phyloP scores from a whole-genome alignment of 371 early-diverging fungal genomes.

The Mucor mucedo region DNA sequence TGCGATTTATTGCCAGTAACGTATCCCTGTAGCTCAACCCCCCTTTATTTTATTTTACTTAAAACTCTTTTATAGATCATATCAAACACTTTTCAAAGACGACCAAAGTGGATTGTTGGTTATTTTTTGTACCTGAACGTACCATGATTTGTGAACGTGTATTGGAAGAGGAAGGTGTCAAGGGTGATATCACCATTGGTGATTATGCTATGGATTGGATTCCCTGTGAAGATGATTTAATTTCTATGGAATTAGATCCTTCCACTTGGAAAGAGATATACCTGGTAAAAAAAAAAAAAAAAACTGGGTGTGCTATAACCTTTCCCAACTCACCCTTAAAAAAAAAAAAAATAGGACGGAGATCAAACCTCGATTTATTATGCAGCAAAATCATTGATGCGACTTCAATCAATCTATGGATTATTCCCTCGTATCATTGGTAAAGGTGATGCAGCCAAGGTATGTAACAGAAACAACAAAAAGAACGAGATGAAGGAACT shows the following conservation, averaged over 20 bases:
- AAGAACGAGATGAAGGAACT: too few species aligned
- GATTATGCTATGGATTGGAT: conserved; percentile 91
- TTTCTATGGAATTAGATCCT: conserved; percentile 86
- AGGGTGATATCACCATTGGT: conserved; percentile 83
- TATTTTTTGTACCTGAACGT: conserved; percentile 90
- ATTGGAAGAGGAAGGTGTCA: conserved; percentile 89
- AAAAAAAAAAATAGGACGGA: conserved; percentile 76
- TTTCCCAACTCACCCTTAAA: too few species aligned
- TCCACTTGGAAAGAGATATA: conserved; percentile 81
- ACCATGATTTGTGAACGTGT: conserved; percentile 88
- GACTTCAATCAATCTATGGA: conserved; percentile 85
- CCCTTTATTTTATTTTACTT: too few species aligned
- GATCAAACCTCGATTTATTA: conserved; percentile 82
- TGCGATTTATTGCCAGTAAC: conserved; percentile 88
- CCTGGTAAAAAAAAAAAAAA: conserved; percentile 53
- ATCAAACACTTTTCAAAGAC: conserved; percentile 42
- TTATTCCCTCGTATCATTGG: conserved; percentile 88
- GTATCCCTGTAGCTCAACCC: too few species aligned
- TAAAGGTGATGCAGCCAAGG: conserved; percentile 86
- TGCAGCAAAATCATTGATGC: conserved; percentile 84
- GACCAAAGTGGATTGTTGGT: conserved; percentile 55
- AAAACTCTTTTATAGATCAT: too few species aligned
- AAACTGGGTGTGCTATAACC: not conserved
- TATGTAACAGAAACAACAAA: conserved; percentile 29
- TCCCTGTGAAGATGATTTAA: conserved; percentile 88